These are phyloP conservation scores for Xanthoparmelia taractica DNA, from an alignment of 495 filamentous ascomycete species.

Conservation along the genomic window DNA sequence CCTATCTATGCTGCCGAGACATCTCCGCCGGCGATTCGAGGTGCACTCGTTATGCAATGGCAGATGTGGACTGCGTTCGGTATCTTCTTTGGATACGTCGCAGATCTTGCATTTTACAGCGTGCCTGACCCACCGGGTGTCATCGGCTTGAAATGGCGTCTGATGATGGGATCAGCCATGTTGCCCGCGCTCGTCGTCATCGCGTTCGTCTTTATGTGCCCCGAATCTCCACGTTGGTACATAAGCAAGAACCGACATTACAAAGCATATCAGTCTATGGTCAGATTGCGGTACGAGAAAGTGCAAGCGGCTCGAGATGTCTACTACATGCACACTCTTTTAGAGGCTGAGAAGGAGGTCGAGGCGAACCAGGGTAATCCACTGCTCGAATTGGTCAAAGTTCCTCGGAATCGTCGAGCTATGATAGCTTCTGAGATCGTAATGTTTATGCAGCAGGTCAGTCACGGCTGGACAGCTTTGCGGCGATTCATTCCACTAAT, in stretches of 20 bases:
- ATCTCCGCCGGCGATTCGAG: conserved; percentile 62
- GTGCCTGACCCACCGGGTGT: conserved; percentile 32
- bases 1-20: conserved; percentile 75
- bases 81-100: conserved; percentile 60
- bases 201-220: conserved; percentile 61
- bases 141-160: conserved; percentile 67
- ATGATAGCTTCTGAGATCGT: conserved; percentile 66
- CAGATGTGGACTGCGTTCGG: conserved; percentile 81
- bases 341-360: conserved; percentile 58
- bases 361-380: conserved; percentile 51
- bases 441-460: conserved; percentile 82
- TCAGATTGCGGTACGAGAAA: conserved; percentile 57
- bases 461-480: neutral
- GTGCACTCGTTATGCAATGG: conserved; percentile 75
- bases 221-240: conserved; percentile 73
- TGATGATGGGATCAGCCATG: conserved; percentile 77
- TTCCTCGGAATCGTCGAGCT: conserved; percentile 73
- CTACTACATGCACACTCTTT: conserved; percentile 69
- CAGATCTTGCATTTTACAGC: conserved; percentile 64
- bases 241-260: conserved; percentile 59
- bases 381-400: conserved; percentile 59
- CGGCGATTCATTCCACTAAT: neutral
- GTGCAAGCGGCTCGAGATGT: conserved; percentile 75
- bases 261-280: conserved; percentile 61
- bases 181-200: conserved; percentile 66